phyloP scores from a whole-genome alignment of 202 grass and related monocot species.

The Musa balbisiana region DNA sequence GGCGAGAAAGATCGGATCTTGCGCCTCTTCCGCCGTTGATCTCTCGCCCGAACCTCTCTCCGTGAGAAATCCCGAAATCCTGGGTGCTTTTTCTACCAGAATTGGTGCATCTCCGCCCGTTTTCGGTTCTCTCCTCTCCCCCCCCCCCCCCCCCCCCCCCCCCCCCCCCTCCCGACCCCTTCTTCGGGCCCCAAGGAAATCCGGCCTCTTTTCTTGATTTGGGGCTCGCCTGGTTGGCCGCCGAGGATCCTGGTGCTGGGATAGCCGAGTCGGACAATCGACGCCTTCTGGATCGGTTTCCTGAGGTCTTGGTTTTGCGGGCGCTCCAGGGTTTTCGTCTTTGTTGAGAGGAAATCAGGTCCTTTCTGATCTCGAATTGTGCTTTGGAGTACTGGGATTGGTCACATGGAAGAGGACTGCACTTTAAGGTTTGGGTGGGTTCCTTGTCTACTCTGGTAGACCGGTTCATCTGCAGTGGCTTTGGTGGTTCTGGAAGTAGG shows the following conservation, averaged over 20 bases:
- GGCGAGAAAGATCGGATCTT: constrained; percentile 2
- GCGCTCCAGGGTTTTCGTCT: neutral
- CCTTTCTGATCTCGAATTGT: neutral
- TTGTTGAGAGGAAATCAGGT: neutral
- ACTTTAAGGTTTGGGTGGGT: neutral
- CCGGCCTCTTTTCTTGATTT: neutral
- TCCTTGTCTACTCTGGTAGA: neutral
- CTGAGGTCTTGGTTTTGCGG: neutral
- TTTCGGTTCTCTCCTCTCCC: neutral
- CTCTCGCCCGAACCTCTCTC: neutral
- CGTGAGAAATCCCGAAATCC: neutral
- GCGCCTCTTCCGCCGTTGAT: neutral
- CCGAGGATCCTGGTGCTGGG: neutral
- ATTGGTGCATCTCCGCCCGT: constrained; percentile 3
- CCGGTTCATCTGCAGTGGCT: neutral
- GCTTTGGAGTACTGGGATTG: neutral
- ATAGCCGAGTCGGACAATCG: neutral
- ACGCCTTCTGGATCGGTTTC: neutral
- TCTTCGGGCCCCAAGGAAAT: neutral
- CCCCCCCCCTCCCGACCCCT: neutral
- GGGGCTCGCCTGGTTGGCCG: neutral
- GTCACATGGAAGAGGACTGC: neutral
- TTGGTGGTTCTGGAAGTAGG: neutral
- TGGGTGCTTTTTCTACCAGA: neutral
- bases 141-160: neutral